phyloP scores from a whole-genome alignment of 192 early-diverging fungal species.

The Jimgerdemannia flammicorona region DNA sequence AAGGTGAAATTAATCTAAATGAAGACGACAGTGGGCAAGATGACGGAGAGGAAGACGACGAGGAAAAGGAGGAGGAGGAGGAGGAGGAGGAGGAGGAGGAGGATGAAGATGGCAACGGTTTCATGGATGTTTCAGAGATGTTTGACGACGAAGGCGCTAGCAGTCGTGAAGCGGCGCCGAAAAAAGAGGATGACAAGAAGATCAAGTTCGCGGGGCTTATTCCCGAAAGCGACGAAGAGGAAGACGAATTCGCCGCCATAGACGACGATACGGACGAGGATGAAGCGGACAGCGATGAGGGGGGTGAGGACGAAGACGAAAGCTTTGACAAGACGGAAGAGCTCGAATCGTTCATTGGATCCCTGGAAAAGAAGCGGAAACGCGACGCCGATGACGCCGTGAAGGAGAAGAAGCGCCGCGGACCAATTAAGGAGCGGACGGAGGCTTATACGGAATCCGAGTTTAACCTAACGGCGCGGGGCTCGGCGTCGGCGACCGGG shows the following conservation, averaged over 20 bases:
- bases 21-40: conserved; percentile 23
- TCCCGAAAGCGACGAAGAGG: conserved; percentile 3
- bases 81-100: conserved; percentile 47
- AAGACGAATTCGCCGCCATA: not conserved
- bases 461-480: conserved; percentile 53
- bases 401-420: conserved; percentile 42
- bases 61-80: conserved; percentile 30
- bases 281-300: conserved; percentile 38
- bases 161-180: not conserved
- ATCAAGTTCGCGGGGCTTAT: conserved; percentile 2
- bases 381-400: conserved; percentile 27
- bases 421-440: conserved; percentile 49
- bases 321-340: conserved; percentile 42
- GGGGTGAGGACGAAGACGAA: conserved; percentile 35
- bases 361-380: conserved; percentile 58
- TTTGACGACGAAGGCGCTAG: conserved; percentile 36
- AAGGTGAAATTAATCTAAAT: conserved; percentile 29
- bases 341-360: conserved; percentile 64
- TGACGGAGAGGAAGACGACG: conserved; percentile 32
- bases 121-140: conserved; percentile 64
- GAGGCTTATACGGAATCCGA: conserved; percentile 75
- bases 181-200: not conserved
- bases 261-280: conserved; percentile 15
- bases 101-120: conserved; percentile 37
- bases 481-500: conserved; percentile 34